phyloP scores from a whole-genome alignment of 139 green algal genomes.

The Marvania coccoides region DNA sequence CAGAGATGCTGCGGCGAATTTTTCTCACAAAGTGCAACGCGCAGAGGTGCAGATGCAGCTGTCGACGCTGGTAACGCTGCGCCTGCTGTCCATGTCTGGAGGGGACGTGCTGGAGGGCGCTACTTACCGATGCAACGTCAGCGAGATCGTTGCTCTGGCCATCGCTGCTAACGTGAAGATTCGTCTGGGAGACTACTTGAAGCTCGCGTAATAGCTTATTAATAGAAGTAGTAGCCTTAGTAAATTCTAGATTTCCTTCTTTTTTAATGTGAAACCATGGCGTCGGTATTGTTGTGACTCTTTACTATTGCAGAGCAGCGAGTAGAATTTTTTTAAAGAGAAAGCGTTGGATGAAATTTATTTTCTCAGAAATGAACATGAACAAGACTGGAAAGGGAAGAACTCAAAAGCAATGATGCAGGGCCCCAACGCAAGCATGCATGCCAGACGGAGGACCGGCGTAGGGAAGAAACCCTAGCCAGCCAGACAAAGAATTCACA shows the following conservation, averaged over 20 bases:
- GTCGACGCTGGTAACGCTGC: slow-evolving; percentile 28
- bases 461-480: no score
- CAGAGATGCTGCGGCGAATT: background rate
- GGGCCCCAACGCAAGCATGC: no score
- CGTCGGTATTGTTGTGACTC: no score
- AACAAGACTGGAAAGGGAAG: no score
- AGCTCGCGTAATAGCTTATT: slow-evolving; percentile 15
- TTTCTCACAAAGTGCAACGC: slow-evolving; percentile 1
- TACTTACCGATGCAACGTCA: slow-evolving; percentile 36
- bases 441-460: no score
- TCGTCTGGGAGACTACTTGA: slow-evolving; percentile 25
- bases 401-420: no score
- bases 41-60: slow-evolving; percentile 33
- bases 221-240: no score
- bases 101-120: slow-evolving; percentile 24
- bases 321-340: no score
- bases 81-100: slow-evolving; percentile 18
- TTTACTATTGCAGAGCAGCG: no score
- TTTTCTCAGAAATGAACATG: no score
- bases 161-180: slow-evolving; percentile 35
- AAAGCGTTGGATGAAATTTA: no score
- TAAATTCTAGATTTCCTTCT: slow-evolving; percentile 67
- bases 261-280: slow-evolving; percentile 57
- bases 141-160: slow-evolving; percentile 17
- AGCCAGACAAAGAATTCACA: no score